Conservation (phyloP, 1,284 basidiomycete species). For the Cutaneotrichosporon daszewskae region DNA sequence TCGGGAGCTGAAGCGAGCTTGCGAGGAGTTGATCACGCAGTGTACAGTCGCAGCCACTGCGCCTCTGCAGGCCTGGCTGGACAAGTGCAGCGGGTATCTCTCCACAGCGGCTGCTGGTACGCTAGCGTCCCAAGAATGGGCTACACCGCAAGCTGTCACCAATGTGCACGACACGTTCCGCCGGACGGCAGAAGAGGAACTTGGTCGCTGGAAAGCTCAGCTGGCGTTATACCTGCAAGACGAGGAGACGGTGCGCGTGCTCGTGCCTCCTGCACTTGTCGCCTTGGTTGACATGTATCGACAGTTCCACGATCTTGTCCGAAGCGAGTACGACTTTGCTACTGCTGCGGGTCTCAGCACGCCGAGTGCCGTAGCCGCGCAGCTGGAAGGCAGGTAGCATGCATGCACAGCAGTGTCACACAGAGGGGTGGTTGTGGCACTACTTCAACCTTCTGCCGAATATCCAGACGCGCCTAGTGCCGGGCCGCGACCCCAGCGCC, state of each 20-base stretch:
- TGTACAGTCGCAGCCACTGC: slow-evolving; percentile 54
- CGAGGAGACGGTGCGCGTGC: slow-evolving; percentile 64
- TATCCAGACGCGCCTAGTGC: too few species aligned
- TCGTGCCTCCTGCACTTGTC: slow-evolving; percentile 63
- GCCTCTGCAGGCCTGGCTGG: slow-evolving; percentile 59
- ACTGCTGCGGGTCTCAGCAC: slow-evolving; percentile 43
- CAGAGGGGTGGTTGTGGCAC: too few species aligned
- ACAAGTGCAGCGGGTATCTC: slow-evolving; percentile 50
- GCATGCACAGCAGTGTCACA: too few species aligned
- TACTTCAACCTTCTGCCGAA: too few species aligned
- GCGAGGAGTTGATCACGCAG: slow-evolving; percentile 71
- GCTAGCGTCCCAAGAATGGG: slow-evolving; percentile 54
- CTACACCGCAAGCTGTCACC: slow-evolving; percentile 47
- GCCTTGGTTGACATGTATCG: slow-evolving; percentile 68
- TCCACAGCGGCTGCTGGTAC: slow-evolving; percentile 12
- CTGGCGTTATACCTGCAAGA: slow-evolving; percentile 73
- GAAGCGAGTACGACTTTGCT: slow-evolving; percentile 50
- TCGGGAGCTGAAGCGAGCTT: slow-evolving; percentile 69
- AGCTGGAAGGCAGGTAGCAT: slow-evolving; percentile 7
- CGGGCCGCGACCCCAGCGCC: too few species aligned
- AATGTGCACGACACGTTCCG: slow-evolving; percentile 56
- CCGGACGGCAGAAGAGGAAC: slow-evolving; percentile 50
- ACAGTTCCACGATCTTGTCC: slow-evolving; percentile 57
- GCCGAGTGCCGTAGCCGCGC: slow-evolving; percentile 35
- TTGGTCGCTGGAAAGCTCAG: slow-evolving; percentile 55